These are phyloP conservation scores for Sugiyamaella castrensis DNA, from an alignment of 1,139 yeast species.

Conservation along the genomic window DNA sequence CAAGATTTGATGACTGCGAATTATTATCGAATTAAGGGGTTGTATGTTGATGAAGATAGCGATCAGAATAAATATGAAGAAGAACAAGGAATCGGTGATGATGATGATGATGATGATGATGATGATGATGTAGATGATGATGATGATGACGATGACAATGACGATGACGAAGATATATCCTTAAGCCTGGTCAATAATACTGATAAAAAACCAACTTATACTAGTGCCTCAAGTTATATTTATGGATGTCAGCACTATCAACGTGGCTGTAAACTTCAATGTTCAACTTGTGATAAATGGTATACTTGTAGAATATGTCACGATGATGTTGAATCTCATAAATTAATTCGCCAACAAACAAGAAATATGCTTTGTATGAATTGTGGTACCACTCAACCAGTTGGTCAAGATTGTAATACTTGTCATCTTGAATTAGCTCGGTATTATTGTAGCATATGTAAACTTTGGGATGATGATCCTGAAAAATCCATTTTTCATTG, in stretches of 20 bases:
- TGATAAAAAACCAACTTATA: constrained; percentile 52
- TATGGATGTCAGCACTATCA: constrained; percentile 84
- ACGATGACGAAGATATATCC: constrained; percentile 19
- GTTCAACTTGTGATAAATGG: constrained; percentile 73
- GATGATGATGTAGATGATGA: constrained; percentile 29
- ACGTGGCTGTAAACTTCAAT: constrained; percentile 78
- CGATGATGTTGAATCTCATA: constrained; percentile 61
- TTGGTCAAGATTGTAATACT: constrained; percentile 62
- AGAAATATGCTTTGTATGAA: constrained; percentile 74
- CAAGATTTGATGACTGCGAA: constrained; percentile 78
- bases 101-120: constrained; percentile 20
- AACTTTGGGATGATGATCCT: constrained; percentile 76
- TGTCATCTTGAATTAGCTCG: constrained; percentile 68
- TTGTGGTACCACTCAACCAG: constrained; percentile 73
- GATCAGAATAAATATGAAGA: constrained; percentile 23
- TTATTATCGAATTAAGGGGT: constrained; percentile 44
- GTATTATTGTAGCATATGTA: constrained; percentile 76
- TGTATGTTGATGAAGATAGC: constrained; percentile 16
- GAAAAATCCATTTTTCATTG: constrained; percentile 86
- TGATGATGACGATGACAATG: constrained; percentile 25
- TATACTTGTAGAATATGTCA: constrained; percentile 83
- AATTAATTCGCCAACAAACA: constrained; percentile 60
- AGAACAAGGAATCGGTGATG: constrained; percentile 1
- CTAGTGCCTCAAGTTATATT: constrained; percentile 40
- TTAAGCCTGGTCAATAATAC: constrained; percentile 42